These are phyloP conservation scores for Amanita fuliginea DNA, from an alignment of 768 basidiomycete genomes.

Conservation along the genomic window DNA sequence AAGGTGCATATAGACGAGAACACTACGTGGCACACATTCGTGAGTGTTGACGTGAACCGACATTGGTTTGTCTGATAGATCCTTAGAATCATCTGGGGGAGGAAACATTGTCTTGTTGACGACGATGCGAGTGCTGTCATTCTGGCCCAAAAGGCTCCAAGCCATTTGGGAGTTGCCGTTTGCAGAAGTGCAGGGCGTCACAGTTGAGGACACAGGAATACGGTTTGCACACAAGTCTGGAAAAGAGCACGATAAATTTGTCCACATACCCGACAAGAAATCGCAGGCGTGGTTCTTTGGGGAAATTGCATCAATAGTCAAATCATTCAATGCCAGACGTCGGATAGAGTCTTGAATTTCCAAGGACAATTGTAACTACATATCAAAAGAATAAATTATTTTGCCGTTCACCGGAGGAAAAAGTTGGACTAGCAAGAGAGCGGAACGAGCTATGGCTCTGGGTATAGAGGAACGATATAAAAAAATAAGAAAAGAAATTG, in stretches of 20 bases:
- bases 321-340: conserved; percentile 60
- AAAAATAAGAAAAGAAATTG: conserved; percentile 3
- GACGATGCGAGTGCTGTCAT: conserved; percentile 64
- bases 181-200: conserved; percentile 76
- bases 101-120: conserved; percentile 80
- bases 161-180: conserved; percentile 91
- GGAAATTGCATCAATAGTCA: conserved; percentile 66
- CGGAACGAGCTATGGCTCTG: conserved; percentile 4
- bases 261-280: conserved; percentile 63
- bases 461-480: conserved; percentile 1
- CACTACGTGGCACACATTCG: conserved; percentile 88
- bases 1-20: conserved; percentile 78
- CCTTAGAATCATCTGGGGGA: conserved; percentile 40
- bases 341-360: conserved; percentile 48
- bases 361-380: conserved; percentile 4
- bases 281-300: conserved; percentile 76
- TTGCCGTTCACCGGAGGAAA: not conserved
- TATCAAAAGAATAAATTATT: conserved; percentile 7
- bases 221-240: conserved; percentile 75
- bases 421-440: not conserved
- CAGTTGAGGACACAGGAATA: conserved; percentile 85
- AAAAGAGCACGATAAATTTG: conserved; percentile 64
- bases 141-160: conserved; percentile 75
- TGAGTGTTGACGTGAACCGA: conserved; percentile 21
- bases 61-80: not conserved